phyloP scores from a whole-genome alignment of 2,329 filamentous ascomycete genomes.

The Diaporthe australafricana region DNA sequence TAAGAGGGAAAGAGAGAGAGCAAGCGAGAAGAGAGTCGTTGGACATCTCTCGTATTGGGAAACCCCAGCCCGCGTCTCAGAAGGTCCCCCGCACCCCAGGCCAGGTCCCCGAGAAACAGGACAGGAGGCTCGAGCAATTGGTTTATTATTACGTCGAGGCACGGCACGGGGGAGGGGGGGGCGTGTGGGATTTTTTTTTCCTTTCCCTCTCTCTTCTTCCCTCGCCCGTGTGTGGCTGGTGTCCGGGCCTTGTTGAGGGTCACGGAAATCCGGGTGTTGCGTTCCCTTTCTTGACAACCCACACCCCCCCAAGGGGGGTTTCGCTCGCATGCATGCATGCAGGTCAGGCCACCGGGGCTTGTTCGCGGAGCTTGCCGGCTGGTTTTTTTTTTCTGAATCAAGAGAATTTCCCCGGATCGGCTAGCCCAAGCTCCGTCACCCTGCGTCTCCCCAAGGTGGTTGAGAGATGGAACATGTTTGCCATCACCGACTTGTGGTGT shows the following conservation, averaged over 20 bases:
- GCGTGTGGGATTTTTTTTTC: background rate
- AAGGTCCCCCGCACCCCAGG: conserved; percentile 27
- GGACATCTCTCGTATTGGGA: conserved; percentile 19
- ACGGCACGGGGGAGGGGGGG: background rate
- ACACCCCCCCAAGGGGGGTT: no score
- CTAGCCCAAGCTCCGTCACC: conserved; percentile 16
- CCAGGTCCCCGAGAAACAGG: conserved; percentile 23
- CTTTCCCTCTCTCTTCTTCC: background rate
- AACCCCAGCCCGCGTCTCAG: conserved; percentile 20
- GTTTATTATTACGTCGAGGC: background rate
- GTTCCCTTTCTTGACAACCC: background rate
- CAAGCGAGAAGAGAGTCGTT: no score
- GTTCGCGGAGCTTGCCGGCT: conserved; percentile 17
- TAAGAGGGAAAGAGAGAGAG: no score
- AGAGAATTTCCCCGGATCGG: conserved; percentile 26
- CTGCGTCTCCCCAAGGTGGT: background rate
- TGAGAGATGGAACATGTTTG: no score
- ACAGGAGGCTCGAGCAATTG: conserved; percentile 29
- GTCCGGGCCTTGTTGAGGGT: background rate
- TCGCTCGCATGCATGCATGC: conserved; percentile 13
- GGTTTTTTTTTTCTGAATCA: conserved; percentile 14
- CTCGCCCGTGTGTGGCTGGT: background rate
- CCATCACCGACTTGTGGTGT: no score
- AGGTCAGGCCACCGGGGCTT: conserved; percentile 14
- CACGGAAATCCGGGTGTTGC: background rate